phyloP scores from a whole-genome alignment of 164 flowering plant species.

The Warburgia ugandensis region DNA sequence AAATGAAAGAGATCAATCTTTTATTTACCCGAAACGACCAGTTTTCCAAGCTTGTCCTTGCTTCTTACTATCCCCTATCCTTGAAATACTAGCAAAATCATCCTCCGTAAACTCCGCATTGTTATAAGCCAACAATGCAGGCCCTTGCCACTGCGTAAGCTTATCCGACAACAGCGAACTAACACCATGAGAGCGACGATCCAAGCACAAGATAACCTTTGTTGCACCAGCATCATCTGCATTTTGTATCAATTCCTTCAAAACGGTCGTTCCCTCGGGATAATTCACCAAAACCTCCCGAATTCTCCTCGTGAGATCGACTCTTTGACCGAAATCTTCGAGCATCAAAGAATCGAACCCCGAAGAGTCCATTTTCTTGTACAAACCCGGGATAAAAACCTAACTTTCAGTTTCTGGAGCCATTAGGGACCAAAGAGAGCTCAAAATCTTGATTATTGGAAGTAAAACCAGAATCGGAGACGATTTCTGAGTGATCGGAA shows the following conservation, averaged over 20 bases:
- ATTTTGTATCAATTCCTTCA: constrained; percentile 88
- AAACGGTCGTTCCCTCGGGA: constrained; percentile 91
- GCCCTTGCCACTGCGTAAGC: constrained; percentile 85
- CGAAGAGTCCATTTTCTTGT: constrained; percentile 19
- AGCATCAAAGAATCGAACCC: constrained; percentile 34
- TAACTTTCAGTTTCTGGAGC: too few relatives aligned
- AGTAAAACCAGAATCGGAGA: too few relatives aligned
- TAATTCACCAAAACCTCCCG: constrained; percentile 84
- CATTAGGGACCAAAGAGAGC: too few relatives aligned
- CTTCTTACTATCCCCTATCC: constrained; percentile 86
- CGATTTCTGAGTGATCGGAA: too few relatives aligned
- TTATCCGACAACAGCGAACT: constrained; percentile 46
- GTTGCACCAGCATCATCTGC: constrained; percentile 98
- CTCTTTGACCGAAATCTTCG: constrained; percentile 97
- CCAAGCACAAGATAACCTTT: constrained; percentile 68
- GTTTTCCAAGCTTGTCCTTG: constrained; percentile 83
- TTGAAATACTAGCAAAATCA: constrained; percentile 82
- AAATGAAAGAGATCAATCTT: background rate
- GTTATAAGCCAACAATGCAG: constrained; percentile 72
- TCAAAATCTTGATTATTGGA: too few relatives aligned
- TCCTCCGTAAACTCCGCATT: constrained; percentile 80
- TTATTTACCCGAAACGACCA: constrained; percentile 82
- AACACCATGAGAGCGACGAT: constrained; percentile 56
- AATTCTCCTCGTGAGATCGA: constrained; percentile 92
- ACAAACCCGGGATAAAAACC: too few relatives aligned